Evolutionary conservation across 2,329 filamentous ascomycete genomes (phyloP), one percentile per base, ranked within the genome.

Genomic region (Neopestalotiopsis rosae): DNA sequence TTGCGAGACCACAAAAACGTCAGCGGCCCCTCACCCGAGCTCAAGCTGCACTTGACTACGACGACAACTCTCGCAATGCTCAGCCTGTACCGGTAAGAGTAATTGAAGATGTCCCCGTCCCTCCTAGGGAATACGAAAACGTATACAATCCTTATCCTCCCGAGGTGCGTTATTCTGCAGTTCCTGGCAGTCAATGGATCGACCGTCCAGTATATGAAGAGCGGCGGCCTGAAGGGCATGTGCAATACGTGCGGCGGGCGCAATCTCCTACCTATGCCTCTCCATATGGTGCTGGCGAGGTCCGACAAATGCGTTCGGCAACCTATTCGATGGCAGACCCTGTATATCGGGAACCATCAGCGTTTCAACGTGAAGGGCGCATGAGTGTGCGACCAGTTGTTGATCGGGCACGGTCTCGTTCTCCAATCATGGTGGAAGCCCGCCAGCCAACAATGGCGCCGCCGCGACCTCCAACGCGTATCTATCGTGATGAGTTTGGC

Each of bases 401-500:
- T 62, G 85, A 87, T 71, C 82, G 81, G 34, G 82, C 83, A 58
- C 82, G 83, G 72, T 86, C 85, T 14, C 81, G 83, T 61, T 88
- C 86, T 17, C 84, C 85, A 7, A 72, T 83, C 45, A 76, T 83
- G 74, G 76, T 81, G 71, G 81, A 86, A 71, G 76, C 81, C 72
- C 76, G 82, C 72, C 76, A 84, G 17, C 82, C 86, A 40, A 82
- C 84, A n/a, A 85, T 88, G 81, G 81, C 81, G 1, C 84, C 84
- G 61, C 84, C 84, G 64, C 84, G 88, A 6, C 86, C 88, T 20
- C 82, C 88, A 61, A 84, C 90, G 67, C 89, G 91, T 70, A 91
- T 97, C 71, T 86, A 97, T 42, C 85, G 97, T 67, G 95, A 98
- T 80, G 90, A 93, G 71, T 93, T 91, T 79, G 94, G 94, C 56